Percentiles rank a stretch among this genome's conserved stretches.
These are phyloP conservation scores for Rhizopogon vesiculosus DNA, from an alignment of 768 basidiomycete genomes.

Conservation along the genomic window DNA sequence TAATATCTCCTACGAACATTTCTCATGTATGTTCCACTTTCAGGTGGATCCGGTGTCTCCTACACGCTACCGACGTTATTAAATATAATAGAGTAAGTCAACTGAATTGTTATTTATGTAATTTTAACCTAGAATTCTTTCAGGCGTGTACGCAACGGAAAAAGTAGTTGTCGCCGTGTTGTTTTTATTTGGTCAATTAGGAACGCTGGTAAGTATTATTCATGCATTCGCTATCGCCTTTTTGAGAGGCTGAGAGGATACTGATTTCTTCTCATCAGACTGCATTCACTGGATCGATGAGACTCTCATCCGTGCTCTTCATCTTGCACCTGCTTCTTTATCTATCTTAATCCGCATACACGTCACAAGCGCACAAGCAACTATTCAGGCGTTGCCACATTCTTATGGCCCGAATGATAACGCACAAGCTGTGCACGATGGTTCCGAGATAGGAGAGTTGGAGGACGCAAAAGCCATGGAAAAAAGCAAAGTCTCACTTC, in stretches of 20 bases:
- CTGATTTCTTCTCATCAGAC: conserved; percentile 39
- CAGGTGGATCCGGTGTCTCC: conserved; percentile 41
- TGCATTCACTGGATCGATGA: conserved; percentile 3
- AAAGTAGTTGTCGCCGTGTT: conserved; percentile 24
- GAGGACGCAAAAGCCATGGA: too few relatives aligned
- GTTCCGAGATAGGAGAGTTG: too few relatives aligned
- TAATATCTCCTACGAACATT: conserved; percentile 12
- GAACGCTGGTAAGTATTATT: conserved; percentile 29
- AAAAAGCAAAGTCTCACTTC: too few relatives aligned
- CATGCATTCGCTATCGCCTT: background rate
- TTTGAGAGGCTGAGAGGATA: background rate
- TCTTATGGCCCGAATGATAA: too few relatives aligned
- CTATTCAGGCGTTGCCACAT: too few relatives aligned
- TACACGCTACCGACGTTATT: conserved; percentile 30
- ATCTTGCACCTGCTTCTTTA: background rate
- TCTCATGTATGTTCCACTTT: background rate
- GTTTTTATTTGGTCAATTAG: conserved; percentile 45
- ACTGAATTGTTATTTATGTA: background rate
- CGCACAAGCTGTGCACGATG: too few relatives aligned
- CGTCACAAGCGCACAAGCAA: too few relatives aligned
- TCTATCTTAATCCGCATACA: conserved; percentile 15
- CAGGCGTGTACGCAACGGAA: conserved; percentile 13
- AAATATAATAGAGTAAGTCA: too few relatives aligned
- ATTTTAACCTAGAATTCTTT: background rate
- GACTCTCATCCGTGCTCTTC: conserved; percentile 20